Evolutionary conservation across 257 asterid genomes (phyloP).

Genomic region (Nicotiana obtusifolia): DNA sequence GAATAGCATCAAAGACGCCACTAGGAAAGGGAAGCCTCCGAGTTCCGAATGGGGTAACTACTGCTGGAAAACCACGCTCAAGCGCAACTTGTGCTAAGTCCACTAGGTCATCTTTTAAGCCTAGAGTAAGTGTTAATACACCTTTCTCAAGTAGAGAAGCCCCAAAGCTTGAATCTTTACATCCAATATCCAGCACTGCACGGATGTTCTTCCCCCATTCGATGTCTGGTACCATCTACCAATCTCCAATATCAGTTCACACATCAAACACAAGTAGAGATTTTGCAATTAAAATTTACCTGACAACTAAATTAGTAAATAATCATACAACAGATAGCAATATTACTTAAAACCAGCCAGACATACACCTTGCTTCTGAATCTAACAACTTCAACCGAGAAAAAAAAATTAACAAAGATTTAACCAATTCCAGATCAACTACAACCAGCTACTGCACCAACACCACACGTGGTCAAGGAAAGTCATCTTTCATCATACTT

Average conservation of each 20-base stretch:
- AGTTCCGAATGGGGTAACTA: constrained; percentile 65
- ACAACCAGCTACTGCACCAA: neutral
- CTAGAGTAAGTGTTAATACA: constrained; percentile 70
- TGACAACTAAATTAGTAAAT: neutral
- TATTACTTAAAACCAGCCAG: neutral
- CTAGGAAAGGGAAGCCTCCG: constrained; percentile 90
- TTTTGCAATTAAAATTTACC: neutral
- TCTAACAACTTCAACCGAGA: neutral
- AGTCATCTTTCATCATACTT: neutral
- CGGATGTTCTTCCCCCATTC: constrained; percentile 97
- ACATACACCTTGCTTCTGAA: neutral
- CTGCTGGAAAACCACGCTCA: constrained; percentile 91
- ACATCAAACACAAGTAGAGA: constrained; percentile 13
- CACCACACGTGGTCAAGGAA: neutral
- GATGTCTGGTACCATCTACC: constrained; percentile 95
- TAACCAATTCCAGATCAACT: neutral
- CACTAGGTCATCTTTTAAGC: constrained; percentile 79
- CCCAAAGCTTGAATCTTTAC: constrained; percentile 77
- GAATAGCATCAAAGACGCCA: constrained; percentile 85
- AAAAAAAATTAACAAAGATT: neutral
- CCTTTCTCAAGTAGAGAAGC: constrained; percentile 69
- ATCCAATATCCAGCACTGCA: constrained; percentile 75
- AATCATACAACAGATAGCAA: neutral
- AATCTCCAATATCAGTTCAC: constrained; percentile 20
- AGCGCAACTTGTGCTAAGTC: constrained; percentile 86